Base-by-base conservation (phyloP, 225 moss, liverwort and hornwort species). In the Physcomitrellopsis africana region DNA sequence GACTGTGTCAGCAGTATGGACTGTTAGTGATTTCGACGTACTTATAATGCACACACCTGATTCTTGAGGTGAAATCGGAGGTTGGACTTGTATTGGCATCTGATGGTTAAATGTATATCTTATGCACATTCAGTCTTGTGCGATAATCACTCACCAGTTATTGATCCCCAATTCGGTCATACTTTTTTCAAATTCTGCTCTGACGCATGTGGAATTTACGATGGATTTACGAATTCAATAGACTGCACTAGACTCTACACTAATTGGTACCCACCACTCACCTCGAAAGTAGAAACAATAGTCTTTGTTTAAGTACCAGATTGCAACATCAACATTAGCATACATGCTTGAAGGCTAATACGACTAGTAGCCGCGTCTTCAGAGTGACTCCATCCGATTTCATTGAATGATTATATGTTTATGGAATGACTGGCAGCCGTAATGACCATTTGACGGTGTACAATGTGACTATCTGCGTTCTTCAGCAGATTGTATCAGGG, bases 21-120 rank as follows among this genome's bases (percentile, higher is more conserved):
- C 78, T 66, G 52, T 88, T 56, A 68, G 82, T 76, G 76, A 83
- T 59, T 81, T 85, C 73, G 76, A 85, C 47, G 47, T 85, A 8
- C 71, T 82, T 41, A 67, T 48, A 8, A 48, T 55, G 3, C 32
- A 56, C 46, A 55, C 41, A 11, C 51, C 68, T 69, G 45, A 59
- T 47, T 24, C 11, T 16, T 75, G 47, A 59, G 54, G 45, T 54
- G 26, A 8, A 61, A 48, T 18, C 42, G 20, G 11, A 42, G 9
- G 12, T 11, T 10, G n/a, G 44, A 54, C 11, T 3, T 13, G 10
- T 54, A 0, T 42, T 14, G 29, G 32, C 32, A 37, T 37, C 32
- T 7, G 32, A 37, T 37, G 1, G 32, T 37, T 37, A 5, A 37
- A 37, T 37, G 32, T 2, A 37, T 37, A 7, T 37, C 32, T 2